Evolutionary conservation across 176 grass and related monocot genomes (phyloP), one percentile per base, ranked within the genome.

Genomic region (Oryza coarctata): DNA sequence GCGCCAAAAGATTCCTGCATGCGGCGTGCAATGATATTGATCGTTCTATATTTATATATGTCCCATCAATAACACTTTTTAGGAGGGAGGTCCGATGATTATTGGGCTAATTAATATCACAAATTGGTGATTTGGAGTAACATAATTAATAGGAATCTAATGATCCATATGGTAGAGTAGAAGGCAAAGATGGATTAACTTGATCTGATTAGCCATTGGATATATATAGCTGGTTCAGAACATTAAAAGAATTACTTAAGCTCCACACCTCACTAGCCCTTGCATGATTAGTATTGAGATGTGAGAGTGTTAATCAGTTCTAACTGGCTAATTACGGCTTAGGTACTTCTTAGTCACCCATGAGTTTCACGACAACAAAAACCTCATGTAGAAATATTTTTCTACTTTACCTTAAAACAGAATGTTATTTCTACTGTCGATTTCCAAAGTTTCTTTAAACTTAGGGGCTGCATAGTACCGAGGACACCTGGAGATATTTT

Each of bases 1-100:
- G 67, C 36, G 28, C 6, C 26, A 58, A 68, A 22, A 70, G 49
- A 87, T 82, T 87, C 79, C n/a, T 7, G 71, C 85, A 55, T 15
- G 50, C 50, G 20, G 55, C n/a, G 55, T 60, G 55, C 22, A 60
- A 60, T 60, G 8, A 58, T 60, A 12, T 23, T 60, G 55, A 60
- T 60, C n/a, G 55, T 25, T 25, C 20, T 60, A 3, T 60, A 60
- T 60, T 23, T 60, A 65, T 23, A 22, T 65, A 7, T 49, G 71
- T 27, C 15, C 47, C 27, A 29, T 82, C 22, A 25, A 23, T 8
- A 60, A 60, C 55, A 3, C 71, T 38, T 82, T 67, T 69, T 10
- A 34, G 26, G 27, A 34, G 23, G 20, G 12, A 31, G 27, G 17
- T n/a, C 7, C 1, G 1, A 33, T 79, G 36, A 23, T 73, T 80